Evolutionary conservation across 1,284 basidiomycete species (phyloP).

Genomic region (Naganishia sp.): DNA sequence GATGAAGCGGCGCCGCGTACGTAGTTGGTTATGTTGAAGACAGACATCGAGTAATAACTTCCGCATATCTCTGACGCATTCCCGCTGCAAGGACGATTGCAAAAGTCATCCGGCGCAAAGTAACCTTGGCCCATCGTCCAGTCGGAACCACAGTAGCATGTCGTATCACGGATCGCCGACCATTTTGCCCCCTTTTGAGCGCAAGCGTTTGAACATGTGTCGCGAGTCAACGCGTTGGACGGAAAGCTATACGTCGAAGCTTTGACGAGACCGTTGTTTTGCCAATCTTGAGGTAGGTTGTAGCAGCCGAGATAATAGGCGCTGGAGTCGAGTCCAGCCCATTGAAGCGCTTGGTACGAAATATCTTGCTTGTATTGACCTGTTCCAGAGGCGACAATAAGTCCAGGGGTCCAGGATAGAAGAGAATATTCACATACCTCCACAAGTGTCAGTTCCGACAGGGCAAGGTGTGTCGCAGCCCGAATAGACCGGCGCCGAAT

Average conservation of each 20-base stretch:
- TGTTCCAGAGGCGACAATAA: background rate
- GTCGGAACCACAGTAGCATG: background rate
- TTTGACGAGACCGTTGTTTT: background rate
- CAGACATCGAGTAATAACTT: slow-evolving; percentile 1
- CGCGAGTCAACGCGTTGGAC: slow-evolving; percentile 35
- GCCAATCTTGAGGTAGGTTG: background rate
- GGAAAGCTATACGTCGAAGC: slow-evolving; percentile 31
- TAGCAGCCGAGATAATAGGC: slow-evolving; percentile 7
- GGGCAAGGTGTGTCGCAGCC: background rate
- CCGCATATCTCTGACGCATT: slow-evolving; percentile 17
- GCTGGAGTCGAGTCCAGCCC: background rate
- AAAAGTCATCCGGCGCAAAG: slow-evolving; percentile 7
- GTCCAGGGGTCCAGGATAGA: background rate
- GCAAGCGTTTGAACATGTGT: slow-evolving; percentile 35
- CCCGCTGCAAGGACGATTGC: slow-evolving; percentile 3
- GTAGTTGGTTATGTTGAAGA: slow-evolving; percentile 12
- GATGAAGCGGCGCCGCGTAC: background rate
- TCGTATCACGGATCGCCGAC: slow-evolving; percentile 29
- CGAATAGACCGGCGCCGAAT: background rate
- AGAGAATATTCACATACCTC: slow-evolving; percentile 2
- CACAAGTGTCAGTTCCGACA: slow-evolving; percentile 4
- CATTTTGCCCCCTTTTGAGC: slow-evolving; percentile 33
- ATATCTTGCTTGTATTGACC: background rate
- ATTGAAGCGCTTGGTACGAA: background rate
- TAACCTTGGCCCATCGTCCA: background rate